Evolutionary conservation across 2,329 filamentous ascomycete genomes (phyloP).

Genomic region (Pyrenophora seminiperda): DNA sequence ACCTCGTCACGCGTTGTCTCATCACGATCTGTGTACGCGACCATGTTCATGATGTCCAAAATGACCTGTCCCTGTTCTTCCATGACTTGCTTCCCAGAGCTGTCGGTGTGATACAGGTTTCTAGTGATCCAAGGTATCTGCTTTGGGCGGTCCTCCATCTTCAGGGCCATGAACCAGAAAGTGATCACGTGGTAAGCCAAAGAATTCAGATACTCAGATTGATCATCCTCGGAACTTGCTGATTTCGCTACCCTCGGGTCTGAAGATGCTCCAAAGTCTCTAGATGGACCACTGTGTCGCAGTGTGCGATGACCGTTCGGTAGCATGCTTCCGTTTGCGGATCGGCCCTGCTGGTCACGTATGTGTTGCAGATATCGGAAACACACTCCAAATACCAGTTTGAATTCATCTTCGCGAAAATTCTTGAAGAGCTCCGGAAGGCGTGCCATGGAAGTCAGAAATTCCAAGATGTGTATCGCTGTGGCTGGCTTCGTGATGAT

Average conservation of each 20-base stretch:
- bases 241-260: conserved; percentile 45
- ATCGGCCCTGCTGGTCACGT: conserved; percentile 62
- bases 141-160: conserved; percentile 78
- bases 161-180: conserved; percentile 94
- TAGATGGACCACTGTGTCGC: conserved; percentile 52
- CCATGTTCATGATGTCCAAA: conserved; percentile 91
- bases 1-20: conserved; percentile 70
- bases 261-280: conserved; percentile 46
- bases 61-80: conserved; percentile 95
- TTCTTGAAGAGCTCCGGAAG: conserved; percentile 85
- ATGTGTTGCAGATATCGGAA: conserved; percentile 92
- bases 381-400: conserved; percentile 92
- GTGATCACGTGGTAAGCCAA: conserved; percentile 94
- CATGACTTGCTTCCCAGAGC: conserved; percentile 72
- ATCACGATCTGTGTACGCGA: conserved; percentile 82
- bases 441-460: conserved; percentile 85
- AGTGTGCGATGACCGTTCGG: conserved; percentile 46
- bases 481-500: conserved; percentile 94
- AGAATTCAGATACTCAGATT: conserved; percentile 92
- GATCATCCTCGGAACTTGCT: conserved; percentile 66
- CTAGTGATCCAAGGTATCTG: conserved; percentile 91
- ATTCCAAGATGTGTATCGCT: conserved; percentile 93
- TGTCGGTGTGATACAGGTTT: conserved; percentile 78
- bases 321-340: conserved; percentile 31
- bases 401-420: conserved; percentile 88